phyloP scores from a whole-genome alignment of 1,284 basidiomycete species.

The Phellopilus nigrolimitatus region DNA sequence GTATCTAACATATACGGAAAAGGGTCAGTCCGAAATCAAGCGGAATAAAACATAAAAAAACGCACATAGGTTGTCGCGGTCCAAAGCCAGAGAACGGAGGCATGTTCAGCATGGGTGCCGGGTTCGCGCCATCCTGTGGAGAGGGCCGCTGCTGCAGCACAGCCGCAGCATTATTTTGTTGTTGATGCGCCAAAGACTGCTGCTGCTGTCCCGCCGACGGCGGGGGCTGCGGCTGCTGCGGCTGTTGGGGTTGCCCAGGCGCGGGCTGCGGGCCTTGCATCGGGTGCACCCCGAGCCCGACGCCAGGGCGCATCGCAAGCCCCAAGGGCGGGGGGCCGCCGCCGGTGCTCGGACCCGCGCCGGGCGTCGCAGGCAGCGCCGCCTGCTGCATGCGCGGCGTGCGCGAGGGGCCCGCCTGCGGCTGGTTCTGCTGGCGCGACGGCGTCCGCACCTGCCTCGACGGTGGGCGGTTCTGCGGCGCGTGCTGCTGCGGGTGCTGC shows the following conservation, averaged over 20 bases:
- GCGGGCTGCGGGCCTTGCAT: not conserved
- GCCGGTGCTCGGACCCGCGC: conserved; percentile 10
- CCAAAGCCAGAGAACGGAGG: not conserved
- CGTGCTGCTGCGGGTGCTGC: not conserved
- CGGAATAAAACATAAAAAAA: not conserved
- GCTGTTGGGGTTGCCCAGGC: conserved; percentile 12
- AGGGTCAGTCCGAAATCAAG: not conserved
- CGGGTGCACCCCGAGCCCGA: conserved; percentile 6
- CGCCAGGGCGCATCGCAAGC: conserved; percentile 2
- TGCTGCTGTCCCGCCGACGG: conserved; percentile 15
- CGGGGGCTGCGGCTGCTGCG: conserved; percentile 17
- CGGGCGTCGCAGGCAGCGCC: conserved; percentile 12
- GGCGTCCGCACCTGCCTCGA: conserved; percentile 1
- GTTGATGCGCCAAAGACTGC: conserved; percentile 5
- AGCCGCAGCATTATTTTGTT: not conserved
- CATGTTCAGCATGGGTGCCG: conserved; percentile 2
- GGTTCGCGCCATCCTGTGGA: conserved; percentile 12
- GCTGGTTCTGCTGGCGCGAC: conserved; percentile 24
- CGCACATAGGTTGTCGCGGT: conserved; percentile 6
- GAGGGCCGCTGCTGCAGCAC: conserved; percentile 15
- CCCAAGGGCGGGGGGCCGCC: conserved; percentile 1
- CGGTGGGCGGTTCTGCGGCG: conserved; percentile 8
- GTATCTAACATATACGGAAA: no score
- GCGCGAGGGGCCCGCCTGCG: conserved; percentile 30
- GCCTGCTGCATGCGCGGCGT: conserved; percentile 33